Conservation (phyloP, 768 basidiomycete genomes). For the Obba rivulosa region DNA sequence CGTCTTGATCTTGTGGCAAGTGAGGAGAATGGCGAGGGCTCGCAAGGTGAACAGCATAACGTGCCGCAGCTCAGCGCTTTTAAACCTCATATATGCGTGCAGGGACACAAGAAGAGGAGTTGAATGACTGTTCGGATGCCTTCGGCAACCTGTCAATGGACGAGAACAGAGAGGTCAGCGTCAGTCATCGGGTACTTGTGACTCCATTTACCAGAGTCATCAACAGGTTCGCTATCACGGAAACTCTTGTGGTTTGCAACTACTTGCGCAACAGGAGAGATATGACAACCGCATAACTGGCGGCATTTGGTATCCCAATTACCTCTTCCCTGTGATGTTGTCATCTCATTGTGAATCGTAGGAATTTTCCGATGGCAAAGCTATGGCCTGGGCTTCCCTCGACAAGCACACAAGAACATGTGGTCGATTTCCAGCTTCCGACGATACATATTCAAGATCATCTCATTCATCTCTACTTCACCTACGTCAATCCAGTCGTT, state of each 20-base stretch:
- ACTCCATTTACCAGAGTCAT: conserved; percentile 7
- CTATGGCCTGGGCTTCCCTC: conserved; percentile 54
- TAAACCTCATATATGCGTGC: not conserved
- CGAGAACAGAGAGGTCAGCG: conserved; percentile 63
- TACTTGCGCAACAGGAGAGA: conserved; percentile 61
- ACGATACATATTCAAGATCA: conserved; percentile 60
- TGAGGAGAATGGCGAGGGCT: too few relatives aligned
- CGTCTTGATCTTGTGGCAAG: too few relatives aligned
- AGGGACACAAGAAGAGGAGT: conserved; percentile 17
- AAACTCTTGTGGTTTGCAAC: conserved; percentile 65
- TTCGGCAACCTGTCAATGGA: conserved; percentile 71
- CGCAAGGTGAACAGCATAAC: not conserved
- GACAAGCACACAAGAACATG: conserved; percentile 11
- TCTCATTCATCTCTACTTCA: conserved; percentile 72
- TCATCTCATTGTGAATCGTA: conserved; percentile 1
- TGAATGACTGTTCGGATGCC: conserved; percentile 42
- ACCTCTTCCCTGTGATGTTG: not conserved
- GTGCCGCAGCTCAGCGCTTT: not conserved
- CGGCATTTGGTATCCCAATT: conserved; percentile 22
- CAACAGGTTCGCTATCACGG: conserved; percentile 79
- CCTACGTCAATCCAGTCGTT: conserved; percentile 75
- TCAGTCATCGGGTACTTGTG: not conserved
- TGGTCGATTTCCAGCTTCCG: conserved; percentile 46
- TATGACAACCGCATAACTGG: conserved; percentile 62
- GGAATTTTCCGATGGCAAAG: conserved; percentile 57